phyloP scores from a whole-genome alignment of 1,284 basidiomycete genomes.

The Apiotrichum sp. region DNA sequence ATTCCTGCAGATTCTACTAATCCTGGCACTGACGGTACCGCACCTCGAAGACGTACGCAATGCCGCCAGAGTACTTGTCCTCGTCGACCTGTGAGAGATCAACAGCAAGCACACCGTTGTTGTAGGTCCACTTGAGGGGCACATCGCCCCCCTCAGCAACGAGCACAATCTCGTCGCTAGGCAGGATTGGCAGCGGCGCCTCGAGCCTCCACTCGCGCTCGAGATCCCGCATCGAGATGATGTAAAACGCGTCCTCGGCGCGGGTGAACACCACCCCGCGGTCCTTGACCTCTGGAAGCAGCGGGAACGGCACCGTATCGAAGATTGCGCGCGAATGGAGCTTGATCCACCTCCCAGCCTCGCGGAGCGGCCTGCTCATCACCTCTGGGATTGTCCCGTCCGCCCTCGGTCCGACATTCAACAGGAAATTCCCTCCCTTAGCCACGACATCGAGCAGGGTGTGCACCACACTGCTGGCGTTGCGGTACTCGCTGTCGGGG shows the following conservation, averaged over 20 bases:
- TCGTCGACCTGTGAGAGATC: conserved; percentile 17
- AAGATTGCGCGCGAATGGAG: conserved; percentile 54
- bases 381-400: conserved; percentile 54
- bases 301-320: conserved; percentile 40
- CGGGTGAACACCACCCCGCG: conserved; percentile 53
- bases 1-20: too few species aligned
- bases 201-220: conserved; percentile 34
- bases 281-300: conserved; percentile 30
- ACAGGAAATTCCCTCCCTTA: conserved; percentile 46
- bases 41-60: conserved; percentile 20
- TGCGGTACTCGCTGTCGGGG: conserved; percentile 51
- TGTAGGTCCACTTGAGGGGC: conserved; percentile 1
- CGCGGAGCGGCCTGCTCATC: conserved; percentile 51
- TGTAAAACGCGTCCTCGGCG: conserved; percentile 53
- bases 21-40: conserved; percentile 1
- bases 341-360: conserved; percentile 53
- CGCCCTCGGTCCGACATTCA: conserved; percentile 55
- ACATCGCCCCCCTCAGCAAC: conserved; percentile 29
- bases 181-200: conserved; percentile 50
- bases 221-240: conserved; percentile 51
- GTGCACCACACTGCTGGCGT: conserved; percentile 52
- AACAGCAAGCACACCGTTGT: background rate
- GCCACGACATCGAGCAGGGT: conserved; percentile 54
- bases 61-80: conserved; percentile 4
- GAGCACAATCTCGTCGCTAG: conserved; percentile 49